phyloP scores from a whole-genome alignment of 164 flowering plant species.

The Sedum album region DNA sequence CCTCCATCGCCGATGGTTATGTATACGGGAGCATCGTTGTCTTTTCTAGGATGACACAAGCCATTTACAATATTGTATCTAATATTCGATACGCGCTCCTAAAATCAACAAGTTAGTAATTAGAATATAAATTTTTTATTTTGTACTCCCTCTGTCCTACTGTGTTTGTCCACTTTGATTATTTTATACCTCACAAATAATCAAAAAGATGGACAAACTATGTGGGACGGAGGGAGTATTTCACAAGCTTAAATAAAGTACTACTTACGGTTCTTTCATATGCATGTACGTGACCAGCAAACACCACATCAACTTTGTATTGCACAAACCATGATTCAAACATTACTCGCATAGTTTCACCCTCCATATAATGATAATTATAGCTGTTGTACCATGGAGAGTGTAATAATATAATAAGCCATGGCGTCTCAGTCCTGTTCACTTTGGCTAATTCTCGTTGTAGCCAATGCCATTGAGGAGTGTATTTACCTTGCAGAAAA shows the following conservation, averaged over 20 bases:
- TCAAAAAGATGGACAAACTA: no score
- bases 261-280: not conserved
- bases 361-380: constrained; percentile 27
- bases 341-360: constrained; percentile 29
- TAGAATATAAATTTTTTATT: not conserved
- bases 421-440: constrained; percentile 36
- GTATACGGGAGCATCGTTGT: not conserved
- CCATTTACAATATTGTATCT: not conserved
- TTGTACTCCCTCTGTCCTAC: no score
- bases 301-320: constrained; percentile 12
- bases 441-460: constrained; percentile 26
- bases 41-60: not conserved
- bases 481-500: constrained; percentile 23
- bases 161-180: no score
- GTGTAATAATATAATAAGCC: constrained; percentile 40
- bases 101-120: not conserved
- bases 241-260: not conserved
- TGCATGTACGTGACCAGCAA: no score
- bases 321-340: constrained; percentile 26
- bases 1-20: no score
- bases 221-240: no score
- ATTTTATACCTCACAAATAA: no score
- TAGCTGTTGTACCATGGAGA: no score
- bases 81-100: constrained; percentile 6
- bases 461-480: constrained; percentile 40